phyloP scores from a whole-genome alignment of 352 stramenopile species.

The Phytopythium delawarense region DNA sequence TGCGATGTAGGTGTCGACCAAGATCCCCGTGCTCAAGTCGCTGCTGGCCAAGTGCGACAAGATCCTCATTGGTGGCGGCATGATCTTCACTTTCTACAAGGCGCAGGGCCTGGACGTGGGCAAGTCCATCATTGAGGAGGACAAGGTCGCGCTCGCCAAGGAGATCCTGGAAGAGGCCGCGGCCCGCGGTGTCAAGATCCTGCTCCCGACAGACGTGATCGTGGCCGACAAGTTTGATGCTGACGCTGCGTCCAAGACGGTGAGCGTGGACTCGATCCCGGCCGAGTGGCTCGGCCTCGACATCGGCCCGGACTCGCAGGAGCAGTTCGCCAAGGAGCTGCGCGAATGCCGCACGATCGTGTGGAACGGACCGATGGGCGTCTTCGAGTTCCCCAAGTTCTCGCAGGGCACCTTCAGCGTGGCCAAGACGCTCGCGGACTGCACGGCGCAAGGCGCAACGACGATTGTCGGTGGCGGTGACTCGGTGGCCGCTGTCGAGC shows the following conservation, averaged over 20 bases:
- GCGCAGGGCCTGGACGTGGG: conserved; percentile 93
- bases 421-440: conserved; percentile 89
- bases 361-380: conserved; percentile 96
- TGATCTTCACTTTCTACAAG: conserved; percentile 98
- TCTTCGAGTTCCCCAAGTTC: conserved; percentile 98
- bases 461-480: conserved; percentile 95
- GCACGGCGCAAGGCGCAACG: conserved; percentile 73
- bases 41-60: conserved; percentile 96
- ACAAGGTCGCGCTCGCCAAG: conserved; percentile 91
- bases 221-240: conserved; percentile 89
- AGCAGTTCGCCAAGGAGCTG: conserved; percentile 87
- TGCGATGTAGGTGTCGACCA: conserved; percentile 50
- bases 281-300: conserved; percentile 98
- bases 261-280: conserved; percentile 87
- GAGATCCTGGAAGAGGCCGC: conserved; percentile 90
- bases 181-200: conserved; percentile 84
- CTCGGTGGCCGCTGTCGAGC: conserved; percentile 94
- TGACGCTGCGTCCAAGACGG: conserved; percentile 54
- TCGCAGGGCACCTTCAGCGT: conserved; percentile 92
- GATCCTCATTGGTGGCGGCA: conserved; percentile 94
- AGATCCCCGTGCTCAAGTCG: conserved; percentile 96
- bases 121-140: conserved; percentile 94
- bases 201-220: conserved; percentile 93
- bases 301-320: conserved; percentile 93
- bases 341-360: conserved; percentile 87